Base-by-base conservation (phyloP, 352 stramenopile species). In the Phytophthora agathidicida region DNA sequence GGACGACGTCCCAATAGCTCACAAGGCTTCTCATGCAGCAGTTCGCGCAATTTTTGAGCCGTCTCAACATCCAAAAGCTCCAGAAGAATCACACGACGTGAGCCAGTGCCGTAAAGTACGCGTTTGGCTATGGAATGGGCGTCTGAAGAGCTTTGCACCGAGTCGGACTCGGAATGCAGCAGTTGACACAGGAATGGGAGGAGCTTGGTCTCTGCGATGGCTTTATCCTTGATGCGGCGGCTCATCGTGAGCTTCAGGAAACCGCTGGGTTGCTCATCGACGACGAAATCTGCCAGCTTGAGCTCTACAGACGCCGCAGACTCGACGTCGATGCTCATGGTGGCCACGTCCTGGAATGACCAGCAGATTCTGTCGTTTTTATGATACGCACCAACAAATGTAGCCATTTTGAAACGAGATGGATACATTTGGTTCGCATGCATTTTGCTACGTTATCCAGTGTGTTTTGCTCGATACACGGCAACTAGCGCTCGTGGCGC, bases 161-260 rank as follows among this genome's bases (percentile, higher is more conserved):
- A 16, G 0, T 17, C 41, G 2, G 49, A 41, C 14, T 37, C 23
- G 22, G 17, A 31, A 1, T 53, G 36, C 13, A 84, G 57, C 19
- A 80, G 44, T 24, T 71, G 23, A 20, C 69, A 7, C 30, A 91
- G 52, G 59, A 83, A 89, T 19, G 68, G 66, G 9, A 77, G 52
- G 57, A 91, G 71, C n/a, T 72, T 74, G 4, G 65, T 23, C 56
- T 86, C 66, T 11, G 63, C 53, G 17, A 91, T 76, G 20, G 76
- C 58, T 44, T 65, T 65, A 52, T 84, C 71, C 23, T 77, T 71
- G 47, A 91, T 83, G 33, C 80, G 80, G 17, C 82, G 82, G 43
- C 80, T 89, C 79, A 91, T 91, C 14, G 73, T 86, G 59, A 85
- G 71, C 54, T 85, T 87, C 48, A 91, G 57, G 54, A 83, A 82